Evolutionary conservation across 345 rosid species (phyloP).

Genomic region (Murraya paniculata): DNA sequence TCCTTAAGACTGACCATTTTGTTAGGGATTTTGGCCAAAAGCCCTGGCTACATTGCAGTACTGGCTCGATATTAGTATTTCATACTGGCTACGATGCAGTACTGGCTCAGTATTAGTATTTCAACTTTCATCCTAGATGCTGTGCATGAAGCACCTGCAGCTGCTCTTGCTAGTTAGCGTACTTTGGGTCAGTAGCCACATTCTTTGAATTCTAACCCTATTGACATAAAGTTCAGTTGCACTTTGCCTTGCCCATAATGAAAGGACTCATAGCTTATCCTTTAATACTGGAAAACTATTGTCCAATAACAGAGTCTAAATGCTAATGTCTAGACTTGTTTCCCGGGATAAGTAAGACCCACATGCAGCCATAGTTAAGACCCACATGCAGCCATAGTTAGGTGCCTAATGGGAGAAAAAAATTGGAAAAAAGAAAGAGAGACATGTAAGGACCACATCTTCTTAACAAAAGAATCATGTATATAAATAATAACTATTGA

Average conservation of each 20-base stretch:
- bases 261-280: constrained; percentile 13
- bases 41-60: not conserved
- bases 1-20: not conserved
- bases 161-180: constrained; percentile 17
- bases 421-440: not conserved
- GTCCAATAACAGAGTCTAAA: not conserved
- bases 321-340: constrained; percentile 6
- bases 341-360: constrained; percentile 1
- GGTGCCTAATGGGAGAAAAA: not conserved
- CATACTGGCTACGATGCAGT: not conserved
- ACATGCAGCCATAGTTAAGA: constrained; percentile 12
- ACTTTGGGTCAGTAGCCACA: not conserved
- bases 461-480: not conserved
- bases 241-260: constrained; percentile 22
- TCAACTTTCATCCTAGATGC: constrained; percentile 5
- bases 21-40: not conserved
- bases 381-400: constrained; percentile 13
- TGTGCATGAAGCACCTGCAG: not conserved
- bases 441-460: constrained; percentile 17
- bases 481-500: not conserved
- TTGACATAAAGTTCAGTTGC: constrained; percentile 2
- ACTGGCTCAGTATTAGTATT: not conserved
- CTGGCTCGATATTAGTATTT: not conserved
- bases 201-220: not conserved
- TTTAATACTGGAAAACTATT: not conserved